Percentiles rank a stretch among this genome's conserved stretches.
phyloP scores from a whole-genome alignment of 202 grass and related monocot species.

The Schoenoplectus triqueter region DNA sequence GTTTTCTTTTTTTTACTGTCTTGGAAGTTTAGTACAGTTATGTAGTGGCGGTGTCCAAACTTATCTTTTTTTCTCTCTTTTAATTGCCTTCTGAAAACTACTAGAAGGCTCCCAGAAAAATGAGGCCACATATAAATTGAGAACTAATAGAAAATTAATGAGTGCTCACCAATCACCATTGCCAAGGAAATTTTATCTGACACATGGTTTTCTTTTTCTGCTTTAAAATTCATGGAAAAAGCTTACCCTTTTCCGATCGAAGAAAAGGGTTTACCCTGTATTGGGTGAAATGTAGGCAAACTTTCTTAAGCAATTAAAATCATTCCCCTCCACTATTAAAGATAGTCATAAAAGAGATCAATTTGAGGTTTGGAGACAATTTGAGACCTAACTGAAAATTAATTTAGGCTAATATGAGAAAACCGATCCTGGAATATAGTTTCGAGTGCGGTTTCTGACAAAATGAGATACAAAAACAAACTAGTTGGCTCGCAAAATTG shows the following conservation, averaged over 20 bases:
- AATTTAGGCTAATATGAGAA: background rate
- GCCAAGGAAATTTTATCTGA: background rate
- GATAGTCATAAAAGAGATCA: background rate
- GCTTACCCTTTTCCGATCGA: background rate
- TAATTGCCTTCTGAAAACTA: background rate
- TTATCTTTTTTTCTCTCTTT: background rate
- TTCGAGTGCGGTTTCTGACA: background rate
- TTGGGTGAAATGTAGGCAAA: background rate
- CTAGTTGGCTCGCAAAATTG: background rate
- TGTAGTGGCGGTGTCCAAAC: background rate
- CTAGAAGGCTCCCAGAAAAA: background rate
- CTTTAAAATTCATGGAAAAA: background rate
- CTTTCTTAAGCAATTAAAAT: background rate
- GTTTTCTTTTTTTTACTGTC: background rate
- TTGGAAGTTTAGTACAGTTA: background rate
- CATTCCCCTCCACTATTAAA: background rate
- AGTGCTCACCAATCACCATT: background rate
- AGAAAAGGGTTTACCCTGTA: background rate
- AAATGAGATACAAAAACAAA: background rate
- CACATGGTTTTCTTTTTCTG: background rate
- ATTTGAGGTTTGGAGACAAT: background rate
- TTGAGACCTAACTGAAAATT: background rate
- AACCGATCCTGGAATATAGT: background rate
- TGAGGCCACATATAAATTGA: background rate
- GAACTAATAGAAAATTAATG: background rate